phyloP scores from a whole-genome alignment of 768 basidiomycete species.

The Suillus hirtellus region DNA sequence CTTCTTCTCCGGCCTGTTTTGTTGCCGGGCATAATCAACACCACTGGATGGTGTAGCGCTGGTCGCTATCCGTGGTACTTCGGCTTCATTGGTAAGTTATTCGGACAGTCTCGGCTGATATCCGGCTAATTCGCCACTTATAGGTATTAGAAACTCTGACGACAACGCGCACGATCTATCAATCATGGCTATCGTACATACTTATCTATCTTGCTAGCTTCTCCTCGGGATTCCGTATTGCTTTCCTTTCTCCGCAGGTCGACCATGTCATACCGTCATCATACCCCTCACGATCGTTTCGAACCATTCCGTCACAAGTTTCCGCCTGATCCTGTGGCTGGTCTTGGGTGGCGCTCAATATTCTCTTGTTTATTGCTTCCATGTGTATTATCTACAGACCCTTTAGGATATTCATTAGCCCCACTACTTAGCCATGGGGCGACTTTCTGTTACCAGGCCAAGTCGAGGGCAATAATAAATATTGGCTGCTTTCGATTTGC shows the following conservation, averaged over 20 bases:
- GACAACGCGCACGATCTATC: slow-evolving; percentile 34
- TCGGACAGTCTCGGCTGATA: background rate
- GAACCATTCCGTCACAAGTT: slow-evolving; percentile 16
- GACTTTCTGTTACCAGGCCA: slow-evolving; percentile 12
- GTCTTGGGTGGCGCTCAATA: slow-evolving; percentile 15
- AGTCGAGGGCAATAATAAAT: slow-evolving; percentile 16
- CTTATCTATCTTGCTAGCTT: slow-evolving; percentile 33
- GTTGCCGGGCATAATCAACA: slow-evolving; percentile 60
- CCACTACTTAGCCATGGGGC: slow-evolving; percentile 15
- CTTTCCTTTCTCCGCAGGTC: slow-evolving; percentile 30
- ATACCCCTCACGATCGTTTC: slow-evolving; percentile 35
- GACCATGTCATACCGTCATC: slow-evolving; percentile 27
- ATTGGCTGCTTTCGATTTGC: slow-evolving; percentile 8
- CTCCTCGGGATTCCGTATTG: slow-evolving; percentile 25
- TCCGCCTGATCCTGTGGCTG: slow-evolving; percentile 8
- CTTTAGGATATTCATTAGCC: slow-evolving; percentile 28
- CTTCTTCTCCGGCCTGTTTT: slow-evolving; percentile 65
- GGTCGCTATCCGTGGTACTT: slow-evolving; percentile 27
- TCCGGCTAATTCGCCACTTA: slow-evolving; percentile 8
- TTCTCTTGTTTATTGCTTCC: slow-evolving; percentile 29
- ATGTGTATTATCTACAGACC: slow-evolving; percentile 31
- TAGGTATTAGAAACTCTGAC: slow-evolving; percentile 30
- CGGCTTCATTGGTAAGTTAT: slow-evolving; percentile 1
- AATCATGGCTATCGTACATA: slow-evolving; percentile 33
- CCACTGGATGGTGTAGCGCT: slow-evolving; percentile 27